Conservation (phyloP, 768 basidiomycete species). For the Kwoniella europaea region DNA sequence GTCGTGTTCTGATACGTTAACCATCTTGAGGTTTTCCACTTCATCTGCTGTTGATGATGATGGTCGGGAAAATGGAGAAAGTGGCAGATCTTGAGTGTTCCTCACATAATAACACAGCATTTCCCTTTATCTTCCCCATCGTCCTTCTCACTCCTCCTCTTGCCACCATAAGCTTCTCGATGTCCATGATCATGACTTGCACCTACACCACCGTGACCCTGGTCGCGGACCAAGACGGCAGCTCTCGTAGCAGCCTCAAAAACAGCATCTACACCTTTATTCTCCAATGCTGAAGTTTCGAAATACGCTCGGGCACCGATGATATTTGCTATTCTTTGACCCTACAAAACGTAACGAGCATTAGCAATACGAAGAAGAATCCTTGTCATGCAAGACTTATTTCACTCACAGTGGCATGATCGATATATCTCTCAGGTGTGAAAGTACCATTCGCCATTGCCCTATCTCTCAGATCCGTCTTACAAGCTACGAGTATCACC, state of each 20-base stretch:
- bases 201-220: constrained; percentile 55
- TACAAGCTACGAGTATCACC: constrained; percentile 94
- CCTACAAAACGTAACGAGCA: constrained; percentile 59
- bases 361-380: neutral
- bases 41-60: too few species aligned
- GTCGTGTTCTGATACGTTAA: too few species aligned
- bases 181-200: constrained; percentile 38
- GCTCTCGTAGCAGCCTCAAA: constrained; percentile 97
- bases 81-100: neutral
- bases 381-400: too few species aligned
- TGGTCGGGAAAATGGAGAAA: too few species aligned
- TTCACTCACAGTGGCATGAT: constrained; percentile 56
- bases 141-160: constrained; percentile 29
- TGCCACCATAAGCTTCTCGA: constrained; percentile 30
- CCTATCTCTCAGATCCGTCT: constrained; percentile 78
- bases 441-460: constrained; percentile 50
- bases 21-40: too few species aligned
- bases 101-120: constrained; percentile 34
- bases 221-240: constrained; percentile 90
- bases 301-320: constrained; percentile 95
- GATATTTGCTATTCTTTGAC: constrained; percentile 75
- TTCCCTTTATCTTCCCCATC: constrained; percentile 13
- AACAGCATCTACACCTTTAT: constrained; percentile 73
- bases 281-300: constrained; percentile 80
- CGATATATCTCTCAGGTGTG: constrained; percentile 54